Base-by-base conservation (phyloP, 176 grass and related monocot genomes). In the Oryza nivara region DNA sequence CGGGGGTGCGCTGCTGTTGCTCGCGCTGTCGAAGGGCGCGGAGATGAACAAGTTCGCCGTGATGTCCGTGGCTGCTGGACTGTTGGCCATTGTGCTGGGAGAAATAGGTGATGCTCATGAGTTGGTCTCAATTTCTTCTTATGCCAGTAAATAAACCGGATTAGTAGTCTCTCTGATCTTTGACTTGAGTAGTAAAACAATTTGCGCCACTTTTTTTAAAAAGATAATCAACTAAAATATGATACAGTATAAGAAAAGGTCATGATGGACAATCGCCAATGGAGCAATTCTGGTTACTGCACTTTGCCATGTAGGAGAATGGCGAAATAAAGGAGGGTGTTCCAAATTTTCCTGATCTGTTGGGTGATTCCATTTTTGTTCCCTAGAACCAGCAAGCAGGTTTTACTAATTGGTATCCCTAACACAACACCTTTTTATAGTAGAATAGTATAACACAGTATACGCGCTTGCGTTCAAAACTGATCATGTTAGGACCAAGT, bases 71-170 rank as follows among this genome's bases (percentile, higher is more conserved):
- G 80, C 86, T 9, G 79, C 88, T 49, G 96, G 93, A 51, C 65
- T 99, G 65, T 38, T 99, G 77, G 92, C 96, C 23, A 66, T 99
- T 83, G 11, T 91, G 70, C 63, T 95, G 41, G 96, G 96, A 76
- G 96, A 99, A 88, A 71, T 99, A 87, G 96, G 96, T 92, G 77
- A 79, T 73, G 13, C 65, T 87, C 45, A 3, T 83, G 20, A 34
- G 61, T 73, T 65, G 48, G 65, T 58, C 51, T 45, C 7, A n/a
- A 13, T 19, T 19, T 82, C 15, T 16, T 44, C 73, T 67, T 7
- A 36, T 68, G 46, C 11, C 35, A 54, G 73, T 52, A 69, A 81
- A 74, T 15, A 32, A 45, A 48, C 9, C 3, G 8, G 45, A 32
- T 10, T 49, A 35, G 4, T 23, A n/a, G 3, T 22, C 9, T 48